A percentile compares a stretch with the other conserved stretches of the same genome.
Evolutionary conservation across 2,329 filamentous ascomycete genomes (phyloP).

Genomic region (Emergomyces orientalis): DNA sequence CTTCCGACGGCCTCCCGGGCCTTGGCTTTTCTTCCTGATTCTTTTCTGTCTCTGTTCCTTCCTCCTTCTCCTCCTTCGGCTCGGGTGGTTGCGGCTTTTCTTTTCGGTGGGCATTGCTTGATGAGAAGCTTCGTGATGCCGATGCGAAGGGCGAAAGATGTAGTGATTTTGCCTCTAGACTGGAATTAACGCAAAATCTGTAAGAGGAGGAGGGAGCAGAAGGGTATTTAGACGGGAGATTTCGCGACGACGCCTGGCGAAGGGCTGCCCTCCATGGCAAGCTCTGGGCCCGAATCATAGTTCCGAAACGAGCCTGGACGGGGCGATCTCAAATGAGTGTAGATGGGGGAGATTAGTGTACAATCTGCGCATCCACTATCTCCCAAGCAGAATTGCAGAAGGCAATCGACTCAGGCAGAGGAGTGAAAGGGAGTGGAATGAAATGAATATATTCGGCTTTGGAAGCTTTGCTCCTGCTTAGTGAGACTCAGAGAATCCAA

Average conservation of each 20-base stretch:
- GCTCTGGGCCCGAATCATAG: constrained; percentile 57
- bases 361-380: constrained; percentile 4
- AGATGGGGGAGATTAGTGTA: constrained; percentile 1
- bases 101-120: constrained; percentile 43
- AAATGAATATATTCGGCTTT: neutral
- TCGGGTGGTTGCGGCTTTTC: constrained; percentile 46
- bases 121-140: constrained; percentile 35
- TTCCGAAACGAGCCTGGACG: constrained; percentile 19
- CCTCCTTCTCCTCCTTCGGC: constrained; percentile 35
- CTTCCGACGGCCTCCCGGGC: constrained; percentile 25
- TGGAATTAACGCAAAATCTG: constrained; percentile 24
- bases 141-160: constrained; percentile 18
- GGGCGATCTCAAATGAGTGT: constrained; percentile 13
- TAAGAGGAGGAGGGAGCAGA: constrained; percentile 22
- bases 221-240: constrained; percentile 27
- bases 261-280: constrained; percentile 57
- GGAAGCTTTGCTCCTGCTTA: neutral
- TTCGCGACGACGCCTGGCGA: constrained; percentile 41
- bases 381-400: constrained; percentile 4
- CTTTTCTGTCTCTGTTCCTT: constrained; percentile 35
- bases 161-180: constrained; percentile 10
- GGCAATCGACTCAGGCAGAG: constrained; percentile 1
- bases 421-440: neutral
- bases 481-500: constrained; percentile 1
- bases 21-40: constrained; percentile 26